Percentiles rank a stretch among this genome's conserved stretches.
These are phyloP conservation scores for Monosporascus cannonballus DNA, from an alignment of 2,329 filamentous ascomycete species.

Conservation along the genomic window DNA sequence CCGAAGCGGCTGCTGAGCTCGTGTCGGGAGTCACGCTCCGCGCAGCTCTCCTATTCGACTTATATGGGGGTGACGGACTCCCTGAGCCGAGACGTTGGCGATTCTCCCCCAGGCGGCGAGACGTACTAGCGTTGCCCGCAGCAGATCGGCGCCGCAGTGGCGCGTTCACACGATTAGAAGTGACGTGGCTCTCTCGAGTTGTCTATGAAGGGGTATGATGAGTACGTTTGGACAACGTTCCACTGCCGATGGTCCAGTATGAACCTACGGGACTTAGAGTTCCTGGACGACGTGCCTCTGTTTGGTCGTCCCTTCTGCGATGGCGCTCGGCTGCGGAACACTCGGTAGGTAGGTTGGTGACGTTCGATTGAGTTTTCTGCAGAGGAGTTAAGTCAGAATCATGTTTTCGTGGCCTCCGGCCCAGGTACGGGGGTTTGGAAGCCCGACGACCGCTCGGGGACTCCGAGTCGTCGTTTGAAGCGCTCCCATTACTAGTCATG, in stretches of 20 bases:
- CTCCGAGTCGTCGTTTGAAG: constrained; percentile 4
- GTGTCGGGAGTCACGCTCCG: neutral
- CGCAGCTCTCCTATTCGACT: neutral
- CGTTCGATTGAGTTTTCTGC: constrained; percentile 9
- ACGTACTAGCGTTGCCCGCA: neutral
- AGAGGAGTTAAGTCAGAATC: constrained; percentile 9
- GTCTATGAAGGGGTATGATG: neutral
- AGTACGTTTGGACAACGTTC: neutral
- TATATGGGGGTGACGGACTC: neutral
- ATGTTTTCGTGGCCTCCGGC: constrained; percentile 6
- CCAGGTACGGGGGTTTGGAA: constrained; percentile 14
- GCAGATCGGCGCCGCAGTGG: neutral
- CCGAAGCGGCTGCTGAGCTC: neutral
- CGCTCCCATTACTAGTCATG: constrained; percentile 10
- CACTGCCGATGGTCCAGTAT: neutral
- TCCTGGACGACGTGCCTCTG: neutral
- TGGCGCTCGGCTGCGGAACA: constrained; percentile 2
- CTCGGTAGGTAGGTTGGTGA: constrained; percentile 3
- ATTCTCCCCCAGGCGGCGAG: neutral
- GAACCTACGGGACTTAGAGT: neutral
- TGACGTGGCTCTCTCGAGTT: neutral
- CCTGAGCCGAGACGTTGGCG: neutral
- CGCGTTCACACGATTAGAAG: neutral
- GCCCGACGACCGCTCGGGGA: constrained; percentile 3
- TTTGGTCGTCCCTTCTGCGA: constrained; percentile 2